phyloP scores from a whole-genome alignment of 2,329 filamentous ascomycete genomes.

The Clonostachys solani region DNA sequence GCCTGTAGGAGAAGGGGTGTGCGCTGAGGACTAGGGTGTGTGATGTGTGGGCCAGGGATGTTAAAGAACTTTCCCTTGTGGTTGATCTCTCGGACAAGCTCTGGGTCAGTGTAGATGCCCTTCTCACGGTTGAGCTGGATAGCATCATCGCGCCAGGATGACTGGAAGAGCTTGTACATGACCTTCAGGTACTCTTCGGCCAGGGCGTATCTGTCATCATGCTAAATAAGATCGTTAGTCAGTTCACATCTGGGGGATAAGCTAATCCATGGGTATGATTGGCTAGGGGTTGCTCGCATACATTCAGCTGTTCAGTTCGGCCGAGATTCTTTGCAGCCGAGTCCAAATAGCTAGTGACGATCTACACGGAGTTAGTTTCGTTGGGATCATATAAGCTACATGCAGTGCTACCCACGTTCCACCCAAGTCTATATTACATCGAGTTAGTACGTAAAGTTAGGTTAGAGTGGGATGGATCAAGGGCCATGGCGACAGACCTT shows the following conservation, averaged over 20 bases:
- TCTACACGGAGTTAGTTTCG: constrained; percentile 25
- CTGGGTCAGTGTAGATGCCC: constrained; percentile 49
- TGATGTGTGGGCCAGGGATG: constrained; percentile 62
- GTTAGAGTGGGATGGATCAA: neutral
- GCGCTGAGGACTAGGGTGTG: constrained; percentile 61
- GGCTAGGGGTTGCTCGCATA: neutral
- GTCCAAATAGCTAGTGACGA: constrained; percentile 69
- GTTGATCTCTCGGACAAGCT: constrained; percentile 59
- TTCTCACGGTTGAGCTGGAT: constrained; percentile 54
- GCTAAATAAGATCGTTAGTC: constrained; percentile 20
- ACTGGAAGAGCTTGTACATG: constrained; percentile 63
- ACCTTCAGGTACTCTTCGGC: constrained; percentile 63
- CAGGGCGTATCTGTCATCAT: constrained; percentile 62
- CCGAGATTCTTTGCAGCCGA: constrained; percentile 65
- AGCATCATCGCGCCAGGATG: constrained; percentile 64
- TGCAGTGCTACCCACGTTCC: neutral
- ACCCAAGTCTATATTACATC: neutral
- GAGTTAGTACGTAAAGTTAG: neutral
- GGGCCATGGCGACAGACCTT: neutral
- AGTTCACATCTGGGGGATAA: no score
- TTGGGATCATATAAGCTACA: no score
- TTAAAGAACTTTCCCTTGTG: constrained; percentile 61
- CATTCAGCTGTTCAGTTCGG: constrained; percentile 42
- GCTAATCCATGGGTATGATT: constrained; percentile 1
- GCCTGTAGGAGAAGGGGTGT: constrained; percentile 69